A percentile compares a stretch with the other conserved stretches of the same genome.
Evolutionary conservation across 2,329 filamentous ascomycete genomes (phyloP).

Genomic region (Emmonsiellopsis sp.): DNA sequence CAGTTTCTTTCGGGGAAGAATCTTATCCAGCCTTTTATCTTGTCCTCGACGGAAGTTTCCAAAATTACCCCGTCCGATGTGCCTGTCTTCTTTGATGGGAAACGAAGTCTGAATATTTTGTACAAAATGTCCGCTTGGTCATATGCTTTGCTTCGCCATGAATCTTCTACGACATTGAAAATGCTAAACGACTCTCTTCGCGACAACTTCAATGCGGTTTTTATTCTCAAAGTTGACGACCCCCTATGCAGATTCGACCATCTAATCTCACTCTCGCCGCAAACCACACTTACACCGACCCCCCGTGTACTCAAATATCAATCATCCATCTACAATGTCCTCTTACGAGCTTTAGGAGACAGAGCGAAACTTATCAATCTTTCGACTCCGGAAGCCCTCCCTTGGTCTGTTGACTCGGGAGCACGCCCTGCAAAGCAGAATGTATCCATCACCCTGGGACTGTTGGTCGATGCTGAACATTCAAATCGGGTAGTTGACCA

Average conservation of each 20-base stretch:
- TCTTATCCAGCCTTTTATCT: conserved; percentile 56
- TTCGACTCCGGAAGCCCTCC: conserved; percentile 26
- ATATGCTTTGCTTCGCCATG: conserved; percentile 60
- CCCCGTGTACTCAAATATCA: conserved; percentile 18
- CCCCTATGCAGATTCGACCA: conserved; percentile 47
- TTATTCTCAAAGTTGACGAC: conserved; percentile 55
- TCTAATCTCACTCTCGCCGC: conserved; percentile 30
- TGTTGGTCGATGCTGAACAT: conserved; percentile 64
- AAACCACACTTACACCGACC: conserved; percentile 18
- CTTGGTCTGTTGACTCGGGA: conserved; percentile 42
- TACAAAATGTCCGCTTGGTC: conserved; percentile 90
- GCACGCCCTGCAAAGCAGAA: conserved; percentile 20
- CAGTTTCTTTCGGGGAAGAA: conserved; percentile 74
- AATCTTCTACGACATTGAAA: conserved; percentile 64
- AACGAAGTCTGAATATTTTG: conserved; percentile 66
- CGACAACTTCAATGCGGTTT: conserved; percentile 76
- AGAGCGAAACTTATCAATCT: conserved; percentile 61
- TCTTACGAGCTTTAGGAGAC: conserved; percentile 66
- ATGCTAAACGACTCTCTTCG: conserved; percentile 64
- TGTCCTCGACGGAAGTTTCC: conserved; percentile 24
- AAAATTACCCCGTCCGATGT: conserved; percentile 29
- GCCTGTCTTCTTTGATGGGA: conserved; percentile 72
- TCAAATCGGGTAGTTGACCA: conserved; percentile 72
- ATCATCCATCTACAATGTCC: conserved; percentile 47
- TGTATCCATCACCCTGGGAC: conserved; percentile 46